A percentile compares a stretch with the other conserved stretches of the same genome.
Evolutionary conservation across 176 grass and related monocot genomes (phyloP).

Genomic region (Carex cristatella): DNA sequence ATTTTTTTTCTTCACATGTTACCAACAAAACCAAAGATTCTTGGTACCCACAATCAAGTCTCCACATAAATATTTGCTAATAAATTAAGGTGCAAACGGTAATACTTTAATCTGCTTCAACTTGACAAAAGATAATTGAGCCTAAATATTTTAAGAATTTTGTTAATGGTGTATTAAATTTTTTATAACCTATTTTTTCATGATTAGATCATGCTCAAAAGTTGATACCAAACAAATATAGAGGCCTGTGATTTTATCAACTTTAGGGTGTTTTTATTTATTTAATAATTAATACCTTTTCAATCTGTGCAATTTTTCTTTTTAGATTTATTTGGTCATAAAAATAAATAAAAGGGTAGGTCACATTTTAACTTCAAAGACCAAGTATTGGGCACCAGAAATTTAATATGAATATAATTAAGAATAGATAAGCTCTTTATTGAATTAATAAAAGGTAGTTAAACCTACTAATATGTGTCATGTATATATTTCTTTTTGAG

Average conservation of each 20-base stretch:
- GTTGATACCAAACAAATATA: too few relatives aligned
- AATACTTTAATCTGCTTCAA: background rate
- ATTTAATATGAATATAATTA: too few relatives aligned
- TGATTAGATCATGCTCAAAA: background rate
- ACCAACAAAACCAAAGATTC: background rate
- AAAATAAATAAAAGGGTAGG: background rate
- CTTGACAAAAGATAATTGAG: background rate
- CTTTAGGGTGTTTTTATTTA: background rate
- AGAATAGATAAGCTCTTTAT: too few relatives aligned
- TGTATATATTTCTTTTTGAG: background rate
- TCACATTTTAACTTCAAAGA: background rate
- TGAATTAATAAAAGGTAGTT: too few relatives aligned
- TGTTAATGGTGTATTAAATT: background rate
- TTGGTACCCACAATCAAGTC: background rate
- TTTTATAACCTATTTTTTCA: background rate
- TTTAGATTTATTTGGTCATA: background rate
- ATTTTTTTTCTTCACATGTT: background rate
- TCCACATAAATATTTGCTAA: conserved; percentile 11
- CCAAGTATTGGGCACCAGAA: too few relatives aligned
- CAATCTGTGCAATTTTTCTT: background rate
- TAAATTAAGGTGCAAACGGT: background rate
- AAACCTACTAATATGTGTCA: background rate
- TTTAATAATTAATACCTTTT: background rate
- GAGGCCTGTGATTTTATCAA: too few relatives aligned
- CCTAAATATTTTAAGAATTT: background rate